Base-by-base conservation (phyloP, 1,284 basidiomycete species). In the Puccinia novopanici region DNA sequence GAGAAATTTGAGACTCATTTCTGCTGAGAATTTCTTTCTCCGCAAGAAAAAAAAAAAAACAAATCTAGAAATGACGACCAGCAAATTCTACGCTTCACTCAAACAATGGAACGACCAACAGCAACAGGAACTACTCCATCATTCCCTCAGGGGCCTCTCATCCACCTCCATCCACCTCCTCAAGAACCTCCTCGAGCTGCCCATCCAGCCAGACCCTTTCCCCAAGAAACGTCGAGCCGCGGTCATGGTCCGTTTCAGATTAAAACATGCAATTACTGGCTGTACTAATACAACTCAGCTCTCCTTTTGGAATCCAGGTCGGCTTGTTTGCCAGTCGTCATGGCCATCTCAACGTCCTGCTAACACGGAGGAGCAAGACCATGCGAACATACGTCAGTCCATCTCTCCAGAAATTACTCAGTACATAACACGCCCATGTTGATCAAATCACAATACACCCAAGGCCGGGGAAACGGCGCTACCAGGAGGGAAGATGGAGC, bases 401-500 rank as follows among this genome's bases (percentile, higher is more conserved):
- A 72, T 52, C n/a, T 54, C 15, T 50, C 3, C 17, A 48, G 8
- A 34, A 12, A 19, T 45, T 34, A n/a, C 65, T 22, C 5, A 45
- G n/a, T n/a, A n/a, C n/a, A n/a, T n/a, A n/a, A n/a, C n/a, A n/a
- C n/a, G n/a, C n/a, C n/a, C n/a, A n/a, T n/a, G n/a, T n/a, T n/a
- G n/a, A n/a, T n/a, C n/a, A n/a, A n/a, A n/a, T n/a, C n/a, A n/a
- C n/a, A n/a, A n/a, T n/a, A n/a, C n/a, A n/a, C n/a, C n/a, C 22
- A 42, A 68, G 75, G 75, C 75, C n/a, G 75, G 75, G 19, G 59
- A 76, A 40, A 76, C 75, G 5, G 75, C 75, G 22, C n/a, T 76
- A 27, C 75, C 75, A 65, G 75, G 75, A 40, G 75, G 75, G 34
- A 77, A 77, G 63, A 67, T 68, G 61, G 75, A 77, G 12, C 37